Evolutionary conservation across 306 rosid species (phyloP), one percentile per base, ranked within the genome.

Genomic region (Herpetospermum pedunculosum): DNA sequence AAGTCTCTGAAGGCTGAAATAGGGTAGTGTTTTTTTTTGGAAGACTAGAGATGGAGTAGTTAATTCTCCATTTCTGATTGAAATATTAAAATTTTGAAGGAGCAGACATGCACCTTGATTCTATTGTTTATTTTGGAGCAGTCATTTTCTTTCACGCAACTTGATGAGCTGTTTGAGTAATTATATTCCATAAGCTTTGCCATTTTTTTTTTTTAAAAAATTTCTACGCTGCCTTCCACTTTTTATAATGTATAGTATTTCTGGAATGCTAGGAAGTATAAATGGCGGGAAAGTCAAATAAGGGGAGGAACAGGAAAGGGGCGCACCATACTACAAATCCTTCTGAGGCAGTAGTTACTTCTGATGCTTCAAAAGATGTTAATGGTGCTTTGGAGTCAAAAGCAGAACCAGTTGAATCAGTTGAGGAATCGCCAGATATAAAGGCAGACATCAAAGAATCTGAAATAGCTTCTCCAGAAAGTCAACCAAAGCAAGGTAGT

Each of bases 241-340:
- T n/a, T 46, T 60, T 21, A 12, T 74, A 15, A 54, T 73, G 77
- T 55, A 79, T 70, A 3, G 28, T 25, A 63, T 46, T 70, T 60
- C 75, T 80, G 59, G 32, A 75, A 65, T 79, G 79, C 73, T 18
- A 41, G 83, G 76, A 14, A 82, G 81, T 63, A 63, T 65, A 78
- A 79, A 95, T 95, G 99, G 99, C 96, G 54, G 97, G 99, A 53
- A 95, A 89, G 73, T 89, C 97, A 0, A 83, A 84, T 83, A 91
- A 84, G 77, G 92, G 90, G 69, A 89, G 83, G 88, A 80, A 79
- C 81, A 81, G 80, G 80, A 89, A 63, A 81, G 92, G 81, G 65
- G 79, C 84, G 0, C 85, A 85, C 41, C 80, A 63, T 70, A 48
- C 69, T 0, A 13, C 85, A 3, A 67, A 46, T 72, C 49, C 83